Base-by-base conservation (phyloP, 2,329 filamentous ascomycete species). In the Verticillium nonalfalfae region DNA sequence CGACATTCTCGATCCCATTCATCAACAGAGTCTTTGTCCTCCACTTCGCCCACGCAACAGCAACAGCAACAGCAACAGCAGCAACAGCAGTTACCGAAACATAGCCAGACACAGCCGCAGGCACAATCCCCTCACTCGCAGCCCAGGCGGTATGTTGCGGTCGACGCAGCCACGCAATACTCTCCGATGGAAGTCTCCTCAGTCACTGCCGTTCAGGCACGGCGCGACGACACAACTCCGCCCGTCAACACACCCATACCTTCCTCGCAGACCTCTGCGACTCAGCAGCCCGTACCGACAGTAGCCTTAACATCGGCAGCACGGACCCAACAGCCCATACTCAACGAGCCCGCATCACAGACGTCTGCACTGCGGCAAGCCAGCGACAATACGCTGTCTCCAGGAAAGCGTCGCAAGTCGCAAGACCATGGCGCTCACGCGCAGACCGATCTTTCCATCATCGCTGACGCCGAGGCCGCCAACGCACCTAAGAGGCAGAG, bases 401-500 rank as follows among this genome's bases (percentile, higher is more conserved):
- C 76, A 35, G 70, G 71, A 59, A 81, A 81, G 68, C 73, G 78
- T 64, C 76, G 78, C 63, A 79, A 75, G 60, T 78, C 78, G n/a
- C 73, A 78, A 62, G 76, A 73, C 26, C 70, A 73, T 31, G 68
- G 69, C 34, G 62, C 54, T 34, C 26, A 33, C 13, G 26, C 54
- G 33, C 54, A 33, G 54, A 15, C 31, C 31, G 33, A 56, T 9
- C 31, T 56, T 7, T 34, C 54, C 26, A 18, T 14, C 13, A 15
- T 63, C 34, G 64, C 66, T 64, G 67, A 71, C 64, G 63, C 65
- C 34, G 62, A 60, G 13, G 61, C 65, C 57, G 62, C 65, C 50
- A 66, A 69, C 33, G 66, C 70, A 7, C 75, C 81, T 6, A 89
- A 89, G 71, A 81, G 86, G 54, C 72, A 79, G 35, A 82, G 78